Base-by-base conservation (phyloP, 805 yeast species). In the Wickerhamiella occidentalis region DNA sequence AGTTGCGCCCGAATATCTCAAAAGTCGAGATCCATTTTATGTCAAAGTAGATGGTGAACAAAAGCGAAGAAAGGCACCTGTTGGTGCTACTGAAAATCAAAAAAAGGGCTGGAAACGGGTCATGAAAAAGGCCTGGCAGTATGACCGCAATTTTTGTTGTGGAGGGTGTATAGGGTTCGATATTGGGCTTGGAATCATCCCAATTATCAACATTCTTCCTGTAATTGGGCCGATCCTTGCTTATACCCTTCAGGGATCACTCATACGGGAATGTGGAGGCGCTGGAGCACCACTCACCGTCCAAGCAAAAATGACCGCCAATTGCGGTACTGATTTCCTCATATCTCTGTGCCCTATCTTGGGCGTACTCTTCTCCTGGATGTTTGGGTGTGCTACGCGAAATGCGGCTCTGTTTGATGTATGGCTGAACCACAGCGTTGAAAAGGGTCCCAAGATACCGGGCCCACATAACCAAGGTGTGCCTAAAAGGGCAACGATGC, bases 361-460 rank as follows among this genome's bases (percentile, higher is more conserved):
- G 29, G 97, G 97, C 1, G 70, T 79, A 2, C 65, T 87, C 33
- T 74, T 87, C 49, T 68, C 84, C 11, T 88, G 95, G 90, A 52
- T 88, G 63, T 77, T 85, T 60, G 84, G 80, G 1, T 84, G 95
- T 61, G 84, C 94, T 6, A 85, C 96, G 0, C 70, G 96, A 58
- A 88, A 90, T 63, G 94, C 95, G 0, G 88, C 90, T 0, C 59
- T 85, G 57, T 72, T 87, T 7, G 86, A 85, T 61, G 75, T 72
- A n/a, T 63, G 56, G 60, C 48, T 69, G 47, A 52, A 60, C 15
- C 54, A 57, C 30, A 58, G 33, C 61, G 21, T 25, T 6, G 44
- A 26, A 19, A 40, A 40, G 18, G 44, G 30, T 9, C 23, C 23
- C 18, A 12, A 25, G n/a, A 30, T 23, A 19, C 42, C 42, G 13